Evolutionary conservation across 495 filamentous ascomycete genomes (phyloP), one percentile per base, ranked within the genome.

Genomic region (Parathielavia hyrcaniae): DNA sequence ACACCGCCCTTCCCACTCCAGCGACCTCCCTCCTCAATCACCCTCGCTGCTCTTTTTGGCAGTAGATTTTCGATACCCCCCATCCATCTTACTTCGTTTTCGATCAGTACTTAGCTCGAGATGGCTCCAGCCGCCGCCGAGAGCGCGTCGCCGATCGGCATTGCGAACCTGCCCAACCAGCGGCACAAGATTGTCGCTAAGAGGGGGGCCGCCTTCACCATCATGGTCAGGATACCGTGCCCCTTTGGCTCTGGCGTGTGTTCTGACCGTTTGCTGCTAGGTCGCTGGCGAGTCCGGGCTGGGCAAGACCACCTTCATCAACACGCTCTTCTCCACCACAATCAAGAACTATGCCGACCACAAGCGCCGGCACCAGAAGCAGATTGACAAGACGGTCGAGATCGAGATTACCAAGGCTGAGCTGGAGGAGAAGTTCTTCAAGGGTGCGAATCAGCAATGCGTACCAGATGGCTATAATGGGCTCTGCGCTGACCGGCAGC

Each of bases 281-380:
- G 89, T 97, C 77, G 93, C 95, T 79, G 93, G 93, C 75, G 93
- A 98, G 80, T 97, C 95, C 64, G 93, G 93, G 62, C 76, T 98
- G 64, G 93, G 93, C 77, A 98, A 98, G 83, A 98, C 93, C 16
- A 98, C 93, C 61, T 98, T 98, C 78, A 97, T 98, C 85, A 98
- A 98, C 85, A 98, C 93, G 52, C 83, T 98, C 36, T 98, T 98
- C 79, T 97, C 93, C 50, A 98, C 93, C 59, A 98, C 93, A 65
- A 98, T 98, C 82, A 98, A 98, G 81, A 98, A 97, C 83, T 98
- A 98, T 73, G 92, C 93, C 78, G 93, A 98, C 72, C 93, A 98
- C 82, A 91, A 93, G 79, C 87, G 89, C 73, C 88, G 93, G 65
- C 93, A 98, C 76, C 89, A 91, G 76, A 98, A 98, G 83, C 93